Percentiles rank a stretch among this genome's conserved stretches.
These are phyloP conservation scores for Laetiporus sulphureus DNA, from an alignment of 1,284 basidiomycete species.

Conservation along the genomic window DNA sequence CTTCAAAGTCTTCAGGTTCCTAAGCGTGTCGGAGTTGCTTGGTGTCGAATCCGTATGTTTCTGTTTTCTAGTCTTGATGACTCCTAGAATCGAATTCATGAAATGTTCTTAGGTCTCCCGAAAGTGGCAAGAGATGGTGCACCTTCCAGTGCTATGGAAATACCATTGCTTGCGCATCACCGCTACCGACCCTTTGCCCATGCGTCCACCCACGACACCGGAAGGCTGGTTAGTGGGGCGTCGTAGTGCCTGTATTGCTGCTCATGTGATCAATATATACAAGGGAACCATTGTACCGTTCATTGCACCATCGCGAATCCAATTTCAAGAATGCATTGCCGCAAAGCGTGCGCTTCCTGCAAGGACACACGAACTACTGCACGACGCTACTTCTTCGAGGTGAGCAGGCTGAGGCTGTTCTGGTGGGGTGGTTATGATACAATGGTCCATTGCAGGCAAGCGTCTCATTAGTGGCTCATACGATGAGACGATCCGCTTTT, in stretches of 20 bases:
- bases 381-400: slow-evolving; percentile 77
- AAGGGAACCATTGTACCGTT: slow-evolving; percentile 75
- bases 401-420: slow-evolving; percentile 3
- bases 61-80: background rate
- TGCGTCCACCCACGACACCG: slow-evolving; percentile 52
- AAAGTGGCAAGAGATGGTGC: slow-evolving; percentile 66
- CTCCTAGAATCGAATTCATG: background rate
- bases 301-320: slow-evolving; percentile 79
- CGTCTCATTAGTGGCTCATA: slow-evolving; percentile 84
- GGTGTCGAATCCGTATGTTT: slow-evolving; percentile 42
- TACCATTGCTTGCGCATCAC: slow-evolving; percentile 73
- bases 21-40: slow-evolving; percentile 63
- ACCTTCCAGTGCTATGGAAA: slow-evolving; percentile 72
- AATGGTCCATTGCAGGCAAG: slow-evolving; percentile 38
- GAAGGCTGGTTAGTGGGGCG: slow-evolving; percentile 58
- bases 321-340: slow-evolving; percentile 78
- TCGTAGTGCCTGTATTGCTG: background rate
- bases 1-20: slow-evolving; percentile 56
- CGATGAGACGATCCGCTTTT: slow-evolving; percentile 86
- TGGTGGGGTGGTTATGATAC: background rate
- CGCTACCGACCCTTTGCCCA: slow-evolving; percentile 62
- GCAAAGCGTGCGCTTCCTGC: slow-evolving; percentile 70
- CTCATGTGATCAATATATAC: background rate
- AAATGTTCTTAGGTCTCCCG: slow-evolving; percentile 52
- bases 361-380: slow-evolving; percentile 84